Base-by-base conservation (phyloP, 2,329 filamentous ascomycete species). In the Hawksworthiomyces lignivorus region DNA sequence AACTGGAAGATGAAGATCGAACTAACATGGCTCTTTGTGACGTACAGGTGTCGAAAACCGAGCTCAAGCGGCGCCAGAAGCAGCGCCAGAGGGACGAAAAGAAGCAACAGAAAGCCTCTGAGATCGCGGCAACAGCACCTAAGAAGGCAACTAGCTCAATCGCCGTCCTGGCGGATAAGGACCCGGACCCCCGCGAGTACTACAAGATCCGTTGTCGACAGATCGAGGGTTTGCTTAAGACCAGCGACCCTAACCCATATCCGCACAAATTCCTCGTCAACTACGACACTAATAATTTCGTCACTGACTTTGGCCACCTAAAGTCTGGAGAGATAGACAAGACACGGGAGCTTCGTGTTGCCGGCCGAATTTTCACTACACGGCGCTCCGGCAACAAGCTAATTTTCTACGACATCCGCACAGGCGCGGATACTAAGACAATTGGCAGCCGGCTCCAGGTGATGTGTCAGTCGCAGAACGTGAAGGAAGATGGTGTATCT, bases 61-160 rank as follows among this genome's bases (percentile, higher is more conserved):
- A 89, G 68, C 72, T 97, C 63, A 98, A 98, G 87, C 90, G 87
- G 72, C 82, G 90, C 57, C 79, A 89, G 70, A 98, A 98, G 86
- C 75, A 82, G 60, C 82, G 90, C 52, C 79, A 90, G 64, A 80
- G 77, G 65, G 88, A 94, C 48, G 84, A 84, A 53, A 86, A 88
- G 69, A 96, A 94, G 82, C 80, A 80, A 54, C 80, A 87, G 68
- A 90, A 87, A 73, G 84, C 80, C 21, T 84, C 86, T 39, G 72
- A 46, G 55, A 63, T 56, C 47, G 56, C 73, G 48, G 73, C 68
- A 33, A 68, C 69, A 44, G 75, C 78, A 53, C 70, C 57, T 49
- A 63, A 63, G 57, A 58, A 62, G 34, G 60, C 82, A 27, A 78
- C 84, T 48, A 84, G 52, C 4, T 39, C 87, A 57, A 46, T 49